These are phyloP conservation scores for Monosporascus ibericus DNA, from an alignment of 2,329 filamentous ascomycete genomes.

Conservation along the genomic window DNA sequence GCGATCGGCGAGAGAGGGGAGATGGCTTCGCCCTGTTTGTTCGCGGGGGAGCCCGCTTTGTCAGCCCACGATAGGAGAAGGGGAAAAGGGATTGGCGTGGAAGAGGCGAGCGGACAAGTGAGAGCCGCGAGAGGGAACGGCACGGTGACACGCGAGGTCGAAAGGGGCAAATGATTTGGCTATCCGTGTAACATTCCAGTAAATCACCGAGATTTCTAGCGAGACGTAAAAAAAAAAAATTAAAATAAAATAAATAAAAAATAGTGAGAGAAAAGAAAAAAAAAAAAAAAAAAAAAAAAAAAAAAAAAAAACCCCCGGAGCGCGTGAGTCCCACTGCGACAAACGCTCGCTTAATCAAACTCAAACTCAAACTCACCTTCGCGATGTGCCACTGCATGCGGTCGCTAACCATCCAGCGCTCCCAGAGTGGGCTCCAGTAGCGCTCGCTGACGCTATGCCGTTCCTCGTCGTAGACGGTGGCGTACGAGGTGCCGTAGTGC, in stretches of 20 bases:
- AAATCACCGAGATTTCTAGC: no score
- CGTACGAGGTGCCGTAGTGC: constrained; percentile 77
- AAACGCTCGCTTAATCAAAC: no score
- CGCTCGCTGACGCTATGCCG: constrained; percentile 67
- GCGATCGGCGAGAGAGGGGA: constrained; percentile 69
- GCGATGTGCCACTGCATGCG: constrained; percentile 83
- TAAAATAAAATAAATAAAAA: no score
- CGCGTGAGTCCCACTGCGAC: no score
- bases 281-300: no score
- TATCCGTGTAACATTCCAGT: no score
- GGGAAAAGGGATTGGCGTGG: background rate
- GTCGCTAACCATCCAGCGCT: constrained; percentile 77
- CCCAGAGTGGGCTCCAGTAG: constrained; percentile 76
- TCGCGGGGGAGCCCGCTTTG: background rate
- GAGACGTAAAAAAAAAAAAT: background rate
- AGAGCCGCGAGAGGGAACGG: background rate
- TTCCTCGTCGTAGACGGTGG: constrained; percentile 71
- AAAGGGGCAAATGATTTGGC: no score
- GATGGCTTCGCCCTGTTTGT: constrained; percentile 60
- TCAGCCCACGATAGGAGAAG: background rate
- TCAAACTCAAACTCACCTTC: constrained; percentile 46
- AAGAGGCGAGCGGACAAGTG: background rate
- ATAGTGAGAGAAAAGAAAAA: no score
- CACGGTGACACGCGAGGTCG: no score
- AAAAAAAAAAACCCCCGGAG: background rate